Base-by-base conservation (phyloP, 2,329 filamentous ascomycete species). In the Cercospora beticola region DNA sequence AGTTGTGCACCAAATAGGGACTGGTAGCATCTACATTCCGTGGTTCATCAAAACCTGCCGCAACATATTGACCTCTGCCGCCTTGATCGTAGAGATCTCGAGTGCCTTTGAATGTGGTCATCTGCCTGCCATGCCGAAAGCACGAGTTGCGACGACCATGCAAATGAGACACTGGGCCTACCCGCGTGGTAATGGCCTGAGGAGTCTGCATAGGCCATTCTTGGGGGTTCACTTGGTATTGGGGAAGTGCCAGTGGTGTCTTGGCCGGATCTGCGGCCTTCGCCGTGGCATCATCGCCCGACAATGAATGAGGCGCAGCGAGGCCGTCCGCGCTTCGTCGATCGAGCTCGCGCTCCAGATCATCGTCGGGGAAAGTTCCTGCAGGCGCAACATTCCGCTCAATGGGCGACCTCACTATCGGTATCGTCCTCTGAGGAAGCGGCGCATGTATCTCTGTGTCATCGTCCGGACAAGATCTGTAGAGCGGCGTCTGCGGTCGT, bases 1-100 rank as follows among this genome's bases (percentile, higher is more conserved):
- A 30, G 40, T 52, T 61, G 64, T 36, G 56, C 31, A 31, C 43
- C 30, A 49, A 36, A 43, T 66, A 78, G 3, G 75, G 76, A 68
- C 76, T 79, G 12, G 75, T 75, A 9, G 74, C 73, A 12, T 78
- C 75, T 33, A 74, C 68, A 59, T 78, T 74, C 26, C 73, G 73
- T 28, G 71, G 67, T 12, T 70, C 68, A 36, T 66, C 63, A 14
- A 73, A 60, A 28, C 76, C 76, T 59, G 71, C 73, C 54, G 77
- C 74, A 40, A 76, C 64, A 61, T 76, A 77, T 70, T 70, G 70
- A 74, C 76, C 77, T 64, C 69, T 74, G 64, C 72, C 68, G 52
- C 71, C 72, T 49, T 70, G 74, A 33, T 75, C 74, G 43, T 75
- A 70, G 63, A 73, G 70, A 18, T 76, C 74, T n/a, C 70, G 71